phyloP scores from a whole-genome alignment of 306 rosid species.

The Vigna nakashimae region DNA sequence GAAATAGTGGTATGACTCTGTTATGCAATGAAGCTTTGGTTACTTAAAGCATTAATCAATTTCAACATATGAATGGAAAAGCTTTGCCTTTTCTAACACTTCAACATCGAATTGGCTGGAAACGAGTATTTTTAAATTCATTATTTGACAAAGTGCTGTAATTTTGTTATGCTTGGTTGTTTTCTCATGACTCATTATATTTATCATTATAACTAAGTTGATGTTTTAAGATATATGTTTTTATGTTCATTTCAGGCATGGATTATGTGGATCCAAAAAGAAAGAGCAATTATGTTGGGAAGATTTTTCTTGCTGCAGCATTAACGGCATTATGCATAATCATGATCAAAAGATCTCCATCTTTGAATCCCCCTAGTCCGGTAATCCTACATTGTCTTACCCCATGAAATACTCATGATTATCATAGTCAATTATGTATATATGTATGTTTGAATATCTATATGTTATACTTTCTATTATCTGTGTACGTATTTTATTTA shows the following conservation, averaged over 20 bases:
- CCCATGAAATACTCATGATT: neutral
- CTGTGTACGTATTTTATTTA: neutral
- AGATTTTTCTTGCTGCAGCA: slow-evolving; percentile 75
- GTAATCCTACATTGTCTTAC: slow-evolving; percentile 51
- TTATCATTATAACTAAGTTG: slow-evolving; percentile 10
- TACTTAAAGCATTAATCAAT: slow-evolving; percentile 8
- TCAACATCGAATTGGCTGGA: slow-evolving; percentile 27
- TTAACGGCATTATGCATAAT: slow-evolving; percentile 79
- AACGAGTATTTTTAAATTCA: slow-evolving; percentile 13
- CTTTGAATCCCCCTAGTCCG: slow-evolving; percentile 73
- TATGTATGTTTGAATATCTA: slow-evolving; percentile 9
- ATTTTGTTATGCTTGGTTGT: slow-evolving; percentile 4
- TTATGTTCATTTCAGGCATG: slow-evolving; percentile 63
- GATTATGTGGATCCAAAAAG: slow-evolving; percentile 84
- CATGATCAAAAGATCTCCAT: slow-evolving; percentile 85
- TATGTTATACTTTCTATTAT: neutral
- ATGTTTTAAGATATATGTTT: slow-evolving; percentile 11
- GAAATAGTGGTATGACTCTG: neutral
- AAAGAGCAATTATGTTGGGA: slow-evolving; percentile 76
- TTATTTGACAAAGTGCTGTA: slow-evolving; percentile 25
- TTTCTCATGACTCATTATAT: slow-evolving; percentile 9
- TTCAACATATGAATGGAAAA: slow-evolving; percentile 6
- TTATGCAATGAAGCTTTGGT: slow-evolving; percentile 1
- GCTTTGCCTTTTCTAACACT: slow-evolving; percentile 29
- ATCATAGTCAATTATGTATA: neutral